A percentile compares a stretch with the other conserved stretches of the same genome.
Evolutionary conservation across 768 basidiomycete species (phyloP).

Genomic region (Suillus bovinus): DNA sequence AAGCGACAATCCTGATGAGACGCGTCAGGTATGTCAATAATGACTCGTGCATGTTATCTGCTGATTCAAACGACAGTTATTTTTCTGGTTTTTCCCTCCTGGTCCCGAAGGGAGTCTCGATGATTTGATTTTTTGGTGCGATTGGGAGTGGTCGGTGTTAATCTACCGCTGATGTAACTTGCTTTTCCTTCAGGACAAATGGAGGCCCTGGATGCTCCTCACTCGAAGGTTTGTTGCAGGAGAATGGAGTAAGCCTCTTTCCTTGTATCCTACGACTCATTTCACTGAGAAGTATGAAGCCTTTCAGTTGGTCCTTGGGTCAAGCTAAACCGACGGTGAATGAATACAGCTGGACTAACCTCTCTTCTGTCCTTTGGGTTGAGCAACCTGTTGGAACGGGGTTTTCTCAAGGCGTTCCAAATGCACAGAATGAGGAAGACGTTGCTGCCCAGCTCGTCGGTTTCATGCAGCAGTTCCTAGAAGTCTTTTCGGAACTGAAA

Average conservation of each 20-base stretch:
- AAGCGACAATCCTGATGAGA: conserved; percentile 58
- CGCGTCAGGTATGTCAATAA: conserved; percentile 51
- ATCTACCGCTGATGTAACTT: neutral
- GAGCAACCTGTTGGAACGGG: conserved; percentile 84
- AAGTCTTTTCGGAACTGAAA: conserved; percentile 73
- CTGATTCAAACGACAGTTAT: conserved; percentile 46
- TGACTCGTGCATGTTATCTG: neutral
- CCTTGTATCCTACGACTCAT: conserved; percentile 21
- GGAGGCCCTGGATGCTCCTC: conserved; percentile 83
- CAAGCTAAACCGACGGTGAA: conserved; percentile 65
- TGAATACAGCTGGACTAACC: conserved; percentile 76
- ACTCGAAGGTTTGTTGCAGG: conserved; percentile 68
- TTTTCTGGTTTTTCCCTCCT: conserved; percentile 86
- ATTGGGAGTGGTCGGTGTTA: neutral
- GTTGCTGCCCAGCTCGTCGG: conserved; percentile 54
- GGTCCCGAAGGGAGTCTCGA: conserved; percentile 70
- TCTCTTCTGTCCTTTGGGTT: conserved; percentile 72
- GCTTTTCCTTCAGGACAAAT: conserved; percentile 54
- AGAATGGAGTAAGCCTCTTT: conserved; percentile 60
- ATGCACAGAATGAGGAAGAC: conserved; percentile 57
- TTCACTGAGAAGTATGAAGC: conserved; percentile 39
- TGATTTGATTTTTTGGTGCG: conserved; percentile 73
- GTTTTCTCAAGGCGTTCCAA: conserved; percentile 69
- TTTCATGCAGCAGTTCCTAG: conserved; percentile 75
- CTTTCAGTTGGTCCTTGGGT: conserved; percentile 65